phyloP scores from a whole-genome alignment of 352 stramenopile species.

The Globisporangium rhizosaccharum region DNA sequence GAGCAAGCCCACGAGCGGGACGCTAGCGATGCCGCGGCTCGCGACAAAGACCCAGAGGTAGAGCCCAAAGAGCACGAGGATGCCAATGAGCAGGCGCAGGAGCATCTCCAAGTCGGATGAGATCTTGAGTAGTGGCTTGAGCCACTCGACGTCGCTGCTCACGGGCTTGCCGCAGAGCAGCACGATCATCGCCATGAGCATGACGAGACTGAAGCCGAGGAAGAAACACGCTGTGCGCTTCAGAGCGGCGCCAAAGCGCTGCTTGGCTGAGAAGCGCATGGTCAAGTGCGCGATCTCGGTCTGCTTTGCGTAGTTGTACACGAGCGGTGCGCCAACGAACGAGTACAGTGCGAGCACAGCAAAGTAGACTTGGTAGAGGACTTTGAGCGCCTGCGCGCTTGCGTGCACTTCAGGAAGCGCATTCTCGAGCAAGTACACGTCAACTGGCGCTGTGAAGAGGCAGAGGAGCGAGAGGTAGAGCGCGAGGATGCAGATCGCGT shows the following conservation, averaged over 20 bases:
- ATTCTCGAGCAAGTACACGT: slow-evolving; percentile 78
- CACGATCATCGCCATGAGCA: slow-evolving; percentile 63
- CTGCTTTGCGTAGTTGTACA: slow-evolving; percentile 80
- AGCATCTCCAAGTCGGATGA: slow-evolving; percentile 71
- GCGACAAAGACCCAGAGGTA: slow-evolving; percentile 78
- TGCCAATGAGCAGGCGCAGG: slow-evolving; percentile 62
- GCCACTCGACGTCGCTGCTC: slow-evolving; percentile 74
- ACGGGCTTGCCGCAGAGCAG: slow-evolving; percentile 74
- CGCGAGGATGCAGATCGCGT: slow-evolving; percentile 54
- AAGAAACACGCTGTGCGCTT: slow-evolving; percentile 79
- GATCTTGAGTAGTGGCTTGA: slow-evolving; percentile 74
- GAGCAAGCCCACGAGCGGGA: slow-evolving; percentile 70
- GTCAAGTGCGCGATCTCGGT: slow-evolving; percentile 83
- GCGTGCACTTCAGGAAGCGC: slow-evolving; percentile 48
- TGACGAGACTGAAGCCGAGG: slow-evolving; percentile 52
- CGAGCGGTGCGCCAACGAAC: slow-evolving; percentile 65
- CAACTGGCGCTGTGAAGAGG: slow-evolving; percentile 72
- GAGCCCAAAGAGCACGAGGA: slow-evolving; percentile 65
- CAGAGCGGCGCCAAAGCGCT: slow-evolving; percentile 49
- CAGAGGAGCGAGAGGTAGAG: slow-evolving; percentile 71
- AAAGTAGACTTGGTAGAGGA: slow-evolving; percentile 76
- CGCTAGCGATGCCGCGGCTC: slow-evolving; percentile 59
- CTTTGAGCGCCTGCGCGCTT: slow-evolving; percentile 43
- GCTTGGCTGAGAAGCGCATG: slow-evolving; percentile 42
- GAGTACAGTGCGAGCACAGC: slow-evolving; percentile 51